Base-by-base conservation (phyloP, 2,329 filamentous ascomycete genomes). In the Aspergillus piperis region DNA sequence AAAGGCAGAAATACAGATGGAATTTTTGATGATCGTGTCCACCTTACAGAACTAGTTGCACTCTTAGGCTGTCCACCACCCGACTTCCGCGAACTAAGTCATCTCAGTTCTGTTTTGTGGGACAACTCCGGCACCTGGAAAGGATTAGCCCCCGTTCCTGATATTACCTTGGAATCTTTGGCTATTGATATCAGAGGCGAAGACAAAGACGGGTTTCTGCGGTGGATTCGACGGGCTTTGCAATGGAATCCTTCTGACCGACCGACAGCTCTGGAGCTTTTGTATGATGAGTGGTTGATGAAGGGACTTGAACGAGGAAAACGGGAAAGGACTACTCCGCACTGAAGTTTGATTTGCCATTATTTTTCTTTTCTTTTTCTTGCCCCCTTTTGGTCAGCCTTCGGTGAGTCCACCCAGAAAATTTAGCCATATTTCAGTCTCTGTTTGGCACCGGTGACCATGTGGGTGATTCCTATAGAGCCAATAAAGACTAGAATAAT, bases 201-300 rank as follows among this genome's bases (percentile, higher is more conserved):
- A 27, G 66, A 72, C 38, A 67, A 64, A 44, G 64, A 64, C 2
- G 53, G 61, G 25, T 69, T 73, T 58, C 58, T 73, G 13, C 50
- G 52, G 0, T 69, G 71, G 32, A 58, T 73, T 27, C 63, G 70
- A 23, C 69, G 63, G 57, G 70, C 71, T 44, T 54, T 74, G 57
- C 62, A 65, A 36, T 74, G 72, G 73, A 58, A 59, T 23, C 61
- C 64, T 6, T 54, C 58, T n/a, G 65, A 71, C 27, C 30, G 71
- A 36, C 66, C 69, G 6, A 64, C 67, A 11, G 76, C 73, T 25
- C 66, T 68, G 58, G 70, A 78, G 44, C 59, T 78, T 27, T 61
- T 78, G 30, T 61, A 70, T 38, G 77, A 78, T 63, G 64, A 69
- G 23, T 79, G 76, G 75, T 74, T 78, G 67, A 58, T 61, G 63